Conservation (phyloP, 2,329 filamentous ascomycete species). For the Pseudovirgaria hyperparasitica region DNA sequence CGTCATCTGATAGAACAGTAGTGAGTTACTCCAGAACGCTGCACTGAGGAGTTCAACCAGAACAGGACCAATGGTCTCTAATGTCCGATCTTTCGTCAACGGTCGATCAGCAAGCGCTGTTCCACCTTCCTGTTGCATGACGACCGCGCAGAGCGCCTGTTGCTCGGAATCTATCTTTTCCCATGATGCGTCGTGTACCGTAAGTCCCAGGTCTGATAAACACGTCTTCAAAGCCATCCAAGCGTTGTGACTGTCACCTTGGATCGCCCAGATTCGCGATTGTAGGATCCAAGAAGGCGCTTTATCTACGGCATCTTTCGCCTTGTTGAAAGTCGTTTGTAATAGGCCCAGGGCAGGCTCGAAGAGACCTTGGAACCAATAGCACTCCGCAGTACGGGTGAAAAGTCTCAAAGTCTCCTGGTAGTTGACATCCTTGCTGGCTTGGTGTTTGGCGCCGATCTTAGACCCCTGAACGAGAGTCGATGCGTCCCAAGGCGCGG, state of each 20-base stretch:
- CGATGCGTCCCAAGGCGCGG: no score
- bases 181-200: conserved; percentile 53
- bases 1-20: conserved; percentile 61
- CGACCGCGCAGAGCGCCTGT: conserved; percentile 28
- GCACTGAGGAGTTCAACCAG: conserved; percentile 57
- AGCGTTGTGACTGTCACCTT: conserved; percentile 57
- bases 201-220: conserved; percentile 47
- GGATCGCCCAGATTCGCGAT: conserved; percentile 64
- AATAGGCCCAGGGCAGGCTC: conserved; percentile 57
- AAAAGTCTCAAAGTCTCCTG: conserved; percentile 69
- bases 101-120: conserved; percentile 18
- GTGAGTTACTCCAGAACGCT: conserved; percentile 59
- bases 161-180: conserved; percentile 71
- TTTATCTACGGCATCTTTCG: conserved; percentile 63
- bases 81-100: conserved; percentile 36
- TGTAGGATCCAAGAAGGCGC: conserved; percentile 74
- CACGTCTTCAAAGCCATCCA: conserved; percentile 60
- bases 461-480: no score
- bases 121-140: conserved; percentile 40
- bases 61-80: conserved; percentile 55
- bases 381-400: conserved; percentile 69
- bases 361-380: conserved; percentile 64
- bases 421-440: conserved; percentile 61
- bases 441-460: no score
- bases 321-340: conserved; percentile 54